Evolutionary conservation across 495 filamentous ascomycete genomes (phyloP), one percentile per base, ranked within the genome.

Genomic region (Cercophora scortea): DNA sequence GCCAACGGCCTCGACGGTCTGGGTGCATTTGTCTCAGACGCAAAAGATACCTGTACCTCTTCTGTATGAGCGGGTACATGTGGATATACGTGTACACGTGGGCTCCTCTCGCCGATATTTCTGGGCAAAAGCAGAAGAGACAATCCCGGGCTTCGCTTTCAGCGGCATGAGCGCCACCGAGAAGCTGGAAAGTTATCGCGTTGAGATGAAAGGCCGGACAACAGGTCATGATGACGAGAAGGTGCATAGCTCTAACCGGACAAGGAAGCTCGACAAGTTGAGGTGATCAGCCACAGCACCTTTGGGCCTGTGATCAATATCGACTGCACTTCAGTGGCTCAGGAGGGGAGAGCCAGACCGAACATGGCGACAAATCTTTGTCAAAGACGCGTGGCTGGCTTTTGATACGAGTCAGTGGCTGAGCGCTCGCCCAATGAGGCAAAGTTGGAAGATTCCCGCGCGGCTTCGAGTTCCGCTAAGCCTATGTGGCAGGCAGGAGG

Each of bases 211-310:
- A 57, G 40, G 46, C n/a, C 41, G 32, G 18, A 15, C 3, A n/a
- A 41, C 42, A 45, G 9, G 34, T 32, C 46, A 53, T 11, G 25
- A 57, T 50, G 50, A 19, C 45, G 44, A 52, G 45, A 50, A 41
- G 50, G 40, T 52, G 54, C 48, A 18, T 45, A 8, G 18, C 9
- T 15, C 17, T 11, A 32, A 49, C 55, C 50, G 19, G 5, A 58
- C 42, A 51, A 50, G 55, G 55, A 58, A 58, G 55, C 47, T 58
- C 35, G 10, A 42, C 47, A 11, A 32, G 45, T 13, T 32, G 41
- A 18, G 50, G 52, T 50, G 38, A 44, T 45, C 45, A 33, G 51
- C 46, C 54, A 55, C 18, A 44, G 44, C 2, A 5, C 48, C 53
- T 50, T 48, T 45, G 51, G 38, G 36, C 52, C 32, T 6, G 40